Base-by-base conservation (phyloP, 257 asterid species). In the Salvia hispanica region DNA sequence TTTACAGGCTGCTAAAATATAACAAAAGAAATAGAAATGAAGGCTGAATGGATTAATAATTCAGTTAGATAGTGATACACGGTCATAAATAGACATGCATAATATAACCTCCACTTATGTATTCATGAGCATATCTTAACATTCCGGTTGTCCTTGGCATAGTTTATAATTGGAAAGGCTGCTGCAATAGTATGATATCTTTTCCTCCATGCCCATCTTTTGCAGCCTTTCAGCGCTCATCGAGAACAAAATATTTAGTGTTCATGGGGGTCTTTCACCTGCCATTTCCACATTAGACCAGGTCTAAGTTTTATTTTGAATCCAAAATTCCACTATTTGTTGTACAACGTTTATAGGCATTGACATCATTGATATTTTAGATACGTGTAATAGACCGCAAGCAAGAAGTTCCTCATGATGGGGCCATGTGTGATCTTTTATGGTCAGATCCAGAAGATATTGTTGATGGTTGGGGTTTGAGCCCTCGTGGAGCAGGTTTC, bases 401-500 rank as follows among this genome's bases (percentile, higher is more conserved):
- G 80, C 97, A 92, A 84, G 98, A 92, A 78, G 98, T 89, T 72
- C 97, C 98, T 54, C 98, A 92, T 54, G 98, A 92, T 75, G 98
- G 98, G 74, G 91, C 87, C 73, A 92, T 92, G 97, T 92, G 98
- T 73, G 98, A 92, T 80, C 98, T 92, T 36, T 81, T 92, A 18
- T 92, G 98, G 98, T 89, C 98, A 1, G 98, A 92, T 78, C 98
- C 98, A 14, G 98, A 92, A 84, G 95, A 89, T 79, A 83, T 77
- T 57, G 96, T 92, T 72, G 96, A 92, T 67, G 97, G 98, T 33
- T 92, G 98, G 98, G 96, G 93, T 57, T 64, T 92, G 84, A 92
- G 98, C 74, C 98, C 98, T 16, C 97, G 98, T 51, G 98, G 98
- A 72, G 98, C 98, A 3, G 98, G 98, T 56, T 92, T 80, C 83